Evolutionary conservation across 2,329 filamentous ascomycete genomes (phyloP).

Genomic region (Alternaria tenuissima): DNA sequence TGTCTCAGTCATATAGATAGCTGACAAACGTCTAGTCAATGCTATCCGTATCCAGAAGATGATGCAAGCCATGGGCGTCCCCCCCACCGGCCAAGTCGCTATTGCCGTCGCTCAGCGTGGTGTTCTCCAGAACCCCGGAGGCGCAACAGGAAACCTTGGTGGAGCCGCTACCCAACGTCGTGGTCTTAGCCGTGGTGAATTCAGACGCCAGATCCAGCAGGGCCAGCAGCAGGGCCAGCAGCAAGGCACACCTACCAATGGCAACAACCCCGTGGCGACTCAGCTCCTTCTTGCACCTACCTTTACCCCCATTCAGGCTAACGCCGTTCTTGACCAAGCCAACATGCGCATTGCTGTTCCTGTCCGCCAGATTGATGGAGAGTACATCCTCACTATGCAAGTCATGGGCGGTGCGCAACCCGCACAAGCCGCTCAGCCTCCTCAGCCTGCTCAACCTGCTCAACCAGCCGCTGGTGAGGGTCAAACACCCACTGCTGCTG

Average conservation of each 20-base stretch:
- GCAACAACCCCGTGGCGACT: conserved; percentile 46
- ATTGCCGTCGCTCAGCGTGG: conserved; percentile 48
- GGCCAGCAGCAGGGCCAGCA: conserved; percentile 19
- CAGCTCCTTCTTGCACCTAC: conserved; percentile 48
- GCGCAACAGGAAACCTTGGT: conserved; percentile 43
- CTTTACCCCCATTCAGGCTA: conserved; percentile 46
- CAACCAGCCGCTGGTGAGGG: conserved; percentile 4
- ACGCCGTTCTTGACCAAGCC: conserved; percentile 45
- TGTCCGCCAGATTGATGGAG: conserved; percentile 47
- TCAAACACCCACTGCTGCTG: conserved; percentile 11
- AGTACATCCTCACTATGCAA: conserved; percentile 49
- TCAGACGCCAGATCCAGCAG: conserved; percentile 39
- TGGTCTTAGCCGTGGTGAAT: conserved; percentile 29
- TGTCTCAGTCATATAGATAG: background rate
- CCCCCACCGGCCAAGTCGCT: conserved; percentile 42
- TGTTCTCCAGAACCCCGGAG: conserved; percentile 48
- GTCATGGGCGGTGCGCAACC: conserved; percentile 27
- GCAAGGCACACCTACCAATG: conserved; percentile 36
- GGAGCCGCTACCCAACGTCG: conserved; percentile 33
- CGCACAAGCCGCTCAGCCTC: background rate
- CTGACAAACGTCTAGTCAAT: conserved; percentile 42
- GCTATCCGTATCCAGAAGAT: conserved; percentile 47
- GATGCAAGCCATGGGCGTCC: conserved; percentile 46
- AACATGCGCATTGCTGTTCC: conserved; percentile 50
- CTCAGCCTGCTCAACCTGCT: background rate